These are phyloP conservation scores for Epichloe brachyelytri DNA, from an alignment of 2,329 filamentous ascomycete genomes.

Conservation along the genomic window DNA sequence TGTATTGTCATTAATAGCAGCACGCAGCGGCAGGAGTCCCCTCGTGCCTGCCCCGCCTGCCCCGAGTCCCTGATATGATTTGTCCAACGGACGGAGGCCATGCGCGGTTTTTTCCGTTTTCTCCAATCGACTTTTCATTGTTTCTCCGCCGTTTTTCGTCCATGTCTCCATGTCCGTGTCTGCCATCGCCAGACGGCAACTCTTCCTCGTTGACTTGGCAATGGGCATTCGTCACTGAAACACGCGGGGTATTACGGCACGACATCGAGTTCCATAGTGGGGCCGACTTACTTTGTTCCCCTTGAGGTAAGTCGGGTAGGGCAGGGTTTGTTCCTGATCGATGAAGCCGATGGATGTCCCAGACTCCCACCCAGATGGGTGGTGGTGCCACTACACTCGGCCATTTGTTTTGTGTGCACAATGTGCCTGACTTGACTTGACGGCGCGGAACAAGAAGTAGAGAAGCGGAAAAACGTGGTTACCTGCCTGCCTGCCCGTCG, in stretches of 20 bases:
- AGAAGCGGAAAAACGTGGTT: too few relatives aligned
- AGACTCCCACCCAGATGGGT: too few relatives aligned
- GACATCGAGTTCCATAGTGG: not conserved
- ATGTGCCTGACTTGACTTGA: not conserved
- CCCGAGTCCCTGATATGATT: not conserved
- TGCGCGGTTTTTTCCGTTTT: too few relatives aligned
- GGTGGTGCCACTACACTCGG: not conserved
- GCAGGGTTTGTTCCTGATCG: not conserved
- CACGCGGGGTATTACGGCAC: conserved; percentile 7
- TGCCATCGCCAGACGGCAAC: not conserved
- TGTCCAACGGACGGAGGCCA: not conserved
- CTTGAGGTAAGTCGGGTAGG: too few relatives aligned
- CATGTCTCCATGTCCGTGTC: not conserved
- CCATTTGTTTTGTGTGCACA: not conserved
- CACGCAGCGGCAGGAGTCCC: too few relatives aligned
- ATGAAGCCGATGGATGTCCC: not conserved
- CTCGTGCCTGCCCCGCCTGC: not conserved
- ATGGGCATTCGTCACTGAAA: conserved; percentile 14
- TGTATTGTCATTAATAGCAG: too few relatives aligned
- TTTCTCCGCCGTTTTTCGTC: not conserved
- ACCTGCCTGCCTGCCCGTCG: too few relatives aligned
- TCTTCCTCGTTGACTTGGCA: conserved; percentile 12
- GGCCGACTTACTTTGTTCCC: not conserved
- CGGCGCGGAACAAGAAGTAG: not conserved
- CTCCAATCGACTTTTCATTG: not conserved